Evolutionary conservation across 345 rosid genomes (phyloP).

Genomic region (Citrus reticulata): DNA sequence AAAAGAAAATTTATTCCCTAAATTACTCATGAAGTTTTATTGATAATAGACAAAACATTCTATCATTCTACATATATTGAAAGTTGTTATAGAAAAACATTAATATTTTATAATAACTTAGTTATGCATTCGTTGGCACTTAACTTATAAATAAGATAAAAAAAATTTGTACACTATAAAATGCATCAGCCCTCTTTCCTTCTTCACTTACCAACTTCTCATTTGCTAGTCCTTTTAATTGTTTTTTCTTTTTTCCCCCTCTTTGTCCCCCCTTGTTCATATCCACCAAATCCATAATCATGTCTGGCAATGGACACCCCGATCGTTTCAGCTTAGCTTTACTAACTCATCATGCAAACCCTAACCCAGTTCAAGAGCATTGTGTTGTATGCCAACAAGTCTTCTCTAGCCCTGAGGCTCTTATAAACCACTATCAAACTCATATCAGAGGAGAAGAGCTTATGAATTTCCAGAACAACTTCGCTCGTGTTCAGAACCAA

Average conservation of each 20-base stretch:
- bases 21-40: not conserved
- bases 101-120: too few relatives aligned
- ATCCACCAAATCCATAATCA: not conserved
- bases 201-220: not conserved
- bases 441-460: not conserved
- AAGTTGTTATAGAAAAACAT: too few relatives aligned
- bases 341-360: not conserved
- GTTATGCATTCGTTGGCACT: too few relatives aligned
- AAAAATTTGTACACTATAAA: not conserved
- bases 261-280: too few relatives aligned
- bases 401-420: not conserved
- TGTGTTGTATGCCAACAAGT: not conserved
- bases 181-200: not conserved
- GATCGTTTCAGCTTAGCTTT: not conserved
- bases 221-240: too few relatives aligned
- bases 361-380: not conserved
- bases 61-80: too few relatives aligned
- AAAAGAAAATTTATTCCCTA: too few relatives aligned
- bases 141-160: too few relatives aligned
- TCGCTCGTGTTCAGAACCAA: not conserved
- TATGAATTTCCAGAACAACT: not conserved
- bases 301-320: not conserved
- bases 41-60: too few relatives aligned
- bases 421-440: not conserved
- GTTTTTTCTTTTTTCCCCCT: too few relatives aligned